Conservation (phyloP, 2,329 filamentous ascomycete genomes). For the Phaeosphaeria sp. region DNA sequence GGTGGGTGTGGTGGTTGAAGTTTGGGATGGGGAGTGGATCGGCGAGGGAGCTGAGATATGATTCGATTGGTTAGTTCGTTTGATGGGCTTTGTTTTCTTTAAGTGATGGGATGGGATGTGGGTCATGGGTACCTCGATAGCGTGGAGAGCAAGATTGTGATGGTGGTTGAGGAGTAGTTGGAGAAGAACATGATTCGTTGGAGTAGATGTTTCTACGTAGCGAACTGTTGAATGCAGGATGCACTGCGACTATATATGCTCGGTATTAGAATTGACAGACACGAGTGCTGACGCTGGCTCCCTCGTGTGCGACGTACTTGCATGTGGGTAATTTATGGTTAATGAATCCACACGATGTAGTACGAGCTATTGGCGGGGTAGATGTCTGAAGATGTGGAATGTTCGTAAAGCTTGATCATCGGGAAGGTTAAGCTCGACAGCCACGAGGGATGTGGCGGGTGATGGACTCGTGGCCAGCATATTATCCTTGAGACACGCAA, state of each 20-base stretch:
- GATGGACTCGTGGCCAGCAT: neutral
- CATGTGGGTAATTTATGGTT: neutral
- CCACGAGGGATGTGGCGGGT: neutral
- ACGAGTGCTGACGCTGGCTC: neutral
- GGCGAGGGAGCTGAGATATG: neutral
- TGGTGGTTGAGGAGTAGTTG: neutral
- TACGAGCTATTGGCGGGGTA: neutral
- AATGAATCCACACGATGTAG: neutral
- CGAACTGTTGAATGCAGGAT: neutral
- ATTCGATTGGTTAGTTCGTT: neutral
- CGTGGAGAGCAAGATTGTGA: neutral
- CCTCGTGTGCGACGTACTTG: neutral
- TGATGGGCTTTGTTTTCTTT: neutral
- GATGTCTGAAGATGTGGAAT: neutral
- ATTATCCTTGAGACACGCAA: neutral
- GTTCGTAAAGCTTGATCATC: neutral
- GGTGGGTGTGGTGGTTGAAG: neutral
- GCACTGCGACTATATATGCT: neutral
- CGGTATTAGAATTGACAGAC: neutral
- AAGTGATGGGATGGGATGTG: neutral
- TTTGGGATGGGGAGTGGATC: slow-evolving; percentile 1
- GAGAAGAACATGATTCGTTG: neutral
- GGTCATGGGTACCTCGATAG: neutral
- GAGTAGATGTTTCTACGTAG: neutral
- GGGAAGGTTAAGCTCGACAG: too few species aligned